phyloP scores from a whole-genome alignment of 371 early-diverging fungal genomes.

The Mucor sp. region DNA sequence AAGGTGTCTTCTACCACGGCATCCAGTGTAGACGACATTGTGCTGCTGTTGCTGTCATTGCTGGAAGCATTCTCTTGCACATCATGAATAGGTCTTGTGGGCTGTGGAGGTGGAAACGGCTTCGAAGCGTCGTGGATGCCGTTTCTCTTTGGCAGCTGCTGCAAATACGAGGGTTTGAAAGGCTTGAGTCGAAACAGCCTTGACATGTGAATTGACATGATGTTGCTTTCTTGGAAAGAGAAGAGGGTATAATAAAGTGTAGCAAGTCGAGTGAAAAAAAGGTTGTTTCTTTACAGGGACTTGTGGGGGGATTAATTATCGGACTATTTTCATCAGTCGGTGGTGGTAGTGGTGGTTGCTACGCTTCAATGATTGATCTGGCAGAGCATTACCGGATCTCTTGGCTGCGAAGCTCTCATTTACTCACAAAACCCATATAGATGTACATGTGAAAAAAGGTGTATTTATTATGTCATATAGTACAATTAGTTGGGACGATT shows the following conservation, averaged over 20 bases:
- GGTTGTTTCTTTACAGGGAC: not conserved
- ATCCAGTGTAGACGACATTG: slow-evolving; percentile 19
- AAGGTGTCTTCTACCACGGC: slow-evolving; percentile 17
- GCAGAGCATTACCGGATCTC: too few relatives aligned
- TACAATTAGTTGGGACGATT: not conserved
- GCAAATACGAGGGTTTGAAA: not conserved
- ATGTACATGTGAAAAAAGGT: too few relatives aligned
- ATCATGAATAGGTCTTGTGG: slow-evolving; percentile 36
- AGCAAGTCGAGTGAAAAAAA: not conserved
- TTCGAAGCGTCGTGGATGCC: slow-evolving; percentile 26
- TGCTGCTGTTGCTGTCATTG: slow-evolving; percentile 12
- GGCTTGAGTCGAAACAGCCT: not conserved
- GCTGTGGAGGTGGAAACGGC: slow-evolving; percentile 46
- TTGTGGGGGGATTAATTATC: not conserved
- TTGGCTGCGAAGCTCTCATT: too few relatives aligned
- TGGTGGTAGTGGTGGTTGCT: too few relatives aligned
- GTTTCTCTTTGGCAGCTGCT: not conserved
- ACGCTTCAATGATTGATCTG: too few relatives aligned
- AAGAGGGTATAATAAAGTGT: not conserved
- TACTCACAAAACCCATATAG: too few relatives aligned
- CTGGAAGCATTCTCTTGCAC: not conserved
- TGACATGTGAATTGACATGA: not conserved
- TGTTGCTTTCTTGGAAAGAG: not conserved
- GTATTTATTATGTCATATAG: too few relatives aligned
- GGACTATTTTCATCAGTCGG: not conserved